Evolutionary conservation across 2,329 filamentous ascomycete genomes (phyloP).

Genomic region (Apiospora kogelbergensis): DNA sequence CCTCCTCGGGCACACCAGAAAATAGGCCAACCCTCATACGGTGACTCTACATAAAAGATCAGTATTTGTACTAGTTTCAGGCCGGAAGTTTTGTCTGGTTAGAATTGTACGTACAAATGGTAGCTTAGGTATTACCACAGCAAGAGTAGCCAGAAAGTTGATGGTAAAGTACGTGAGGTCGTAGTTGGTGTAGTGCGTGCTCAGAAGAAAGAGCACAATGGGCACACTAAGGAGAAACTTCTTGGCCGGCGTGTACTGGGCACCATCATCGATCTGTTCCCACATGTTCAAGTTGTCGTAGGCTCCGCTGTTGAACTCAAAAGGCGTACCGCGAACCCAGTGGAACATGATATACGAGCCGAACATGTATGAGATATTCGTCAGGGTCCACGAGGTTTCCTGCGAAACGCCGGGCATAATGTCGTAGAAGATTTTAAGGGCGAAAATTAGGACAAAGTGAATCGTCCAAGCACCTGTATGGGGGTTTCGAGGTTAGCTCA

Average conservation of each 20-base stretch:
- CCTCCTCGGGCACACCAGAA: slow-evolving; percentile 66
- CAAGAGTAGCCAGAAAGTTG: slow-evolving; percentile 90
- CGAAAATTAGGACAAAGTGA: slow-evolving; percentile 87
- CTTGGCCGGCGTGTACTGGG: slow-evolving; percentile 97
- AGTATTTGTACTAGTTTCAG: slow-evolving; percentile 13
- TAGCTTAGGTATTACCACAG: slow-evolving; percentile 92
- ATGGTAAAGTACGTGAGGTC: slow-evolving; percentile 96
- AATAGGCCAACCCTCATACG: slow-evolving; percentile 76
- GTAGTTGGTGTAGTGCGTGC: slow-evolving; percentile 99
- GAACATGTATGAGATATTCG: slow-evolving; percentile 99
- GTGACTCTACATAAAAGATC: slow-evolving; percentile 60
- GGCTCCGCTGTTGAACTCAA: slow-evolving; percentile 97
- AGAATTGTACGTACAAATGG: slow-evolving; percentile 71
- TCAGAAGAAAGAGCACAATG: slow-evolving; percentile 90
- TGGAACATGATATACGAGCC: slow-evolving; percentile 99
- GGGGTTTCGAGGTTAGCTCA: slow-evolving; percentile 18
- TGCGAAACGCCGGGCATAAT: slow-evolving; percentile 95
- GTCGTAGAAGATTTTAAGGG: slow-evolving; percentile 95
- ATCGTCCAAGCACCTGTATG: slow-evolving; percentile 90
- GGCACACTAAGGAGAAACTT: slow-evolving; percentile 96
- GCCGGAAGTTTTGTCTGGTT: background rate
- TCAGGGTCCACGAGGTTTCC: slow-evolving; percentile 97
- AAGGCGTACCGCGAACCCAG: slow-evolving; percentile 94
- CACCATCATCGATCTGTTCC: slow-evolving; percentile 99
- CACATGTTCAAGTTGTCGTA: slow-evolving; percentile 99